Evolutionary conservation across 1,284 basidiomycete genomes (phyloP).

Genomic region (Microbotryum violaceum): DNA sequence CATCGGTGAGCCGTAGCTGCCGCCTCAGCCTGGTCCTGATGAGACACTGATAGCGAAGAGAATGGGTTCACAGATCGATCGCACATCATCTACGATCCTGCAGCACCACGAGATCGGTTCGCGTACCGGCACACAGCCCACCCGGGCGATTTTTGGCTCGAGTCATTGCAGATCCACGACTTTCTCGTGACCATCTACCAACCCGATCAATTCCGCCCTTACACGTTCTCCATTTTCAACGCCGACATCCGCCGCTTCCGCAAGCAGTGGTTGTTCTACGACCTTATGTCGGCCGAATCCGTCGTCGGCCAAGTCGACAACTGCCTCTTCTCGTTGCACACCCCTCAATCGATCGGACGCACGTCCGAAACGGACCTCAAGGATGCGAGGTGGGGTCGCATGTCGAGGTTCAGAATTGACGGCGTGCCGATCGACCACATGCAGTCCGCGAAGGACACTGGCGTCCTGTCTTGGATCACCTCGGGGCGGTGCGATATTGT

Average conservation of each 20-base stretch:
- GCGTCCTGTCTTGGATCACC: conserved; percentile 93
- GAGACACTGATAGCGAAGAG: neutral
- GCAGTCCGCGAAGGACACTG: conserved; percentile 69
- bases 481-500: conserved; percentile 95
- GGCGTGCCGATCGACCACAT: conserved; percentile 95
- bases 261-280: conserved; percentile 85
- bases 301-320: conserved; percentile 98
- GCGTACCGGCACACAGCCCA: conserved; percentile 65
- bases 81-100: conserved; percentile 66
- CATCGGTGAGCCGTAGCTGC: conserved; percentile 53
- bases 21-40: neutral
- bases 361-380: conserved; percentile 74
- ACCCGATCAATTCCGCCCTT: conserved; percentile 83
- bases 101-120: conserved; percentile 66
- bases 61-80: conserved; percentile 61
- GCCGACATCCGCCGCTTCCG: conserved; percentile 79
- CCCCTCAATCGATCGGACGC: conserved; percentile 88
- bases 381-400: conserved; percentile 74
- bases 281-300: conserved; percentile 64
- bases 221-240: conserved; percentile 89
- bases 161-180: conserved; percentile 82
- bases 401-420: conserved; percentile 94
- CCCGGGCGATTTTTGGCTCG: conserved; percentile 85
- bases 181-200: conserved; percentile 92
- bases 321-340: conserved; percentile 92